These are phyloP conservation scores for Rachicladosporium sp. DNA, from an alignment of 2,329 filamentous ascomycete genomes.

Conservation along the genomic window DNA sequence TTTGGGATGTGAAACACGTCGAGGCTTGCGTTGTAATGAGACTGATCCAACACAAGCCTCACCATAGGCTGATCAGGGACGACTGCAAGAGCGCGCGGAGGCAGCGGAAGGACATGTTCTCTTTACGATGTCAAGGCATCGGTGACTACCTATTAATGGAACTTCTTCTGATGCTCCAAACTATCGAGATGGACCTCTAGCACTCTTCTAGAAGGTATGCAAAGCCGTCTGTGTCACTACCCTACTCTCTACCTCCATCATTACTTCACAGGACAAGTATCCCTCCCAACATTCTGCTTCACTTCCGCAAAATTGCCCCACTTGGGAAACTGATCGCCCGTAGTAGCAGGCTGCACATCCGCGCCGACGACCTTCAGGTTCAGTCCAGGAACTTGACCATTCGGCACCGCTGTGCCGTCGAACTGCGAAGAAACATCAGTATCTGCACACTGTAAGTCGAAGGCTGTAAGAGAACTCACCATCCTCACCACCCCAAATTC, in stretches of 20 bases:
- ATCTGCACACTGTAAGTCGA: not conserved
- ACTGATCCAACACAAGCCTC: too few species aligned
- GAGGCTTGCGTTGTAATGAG: too few species aligned
- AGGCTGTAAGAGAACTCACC: constrained; percentile 10
- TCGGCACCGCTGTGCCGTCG: constrained; percentile 24
- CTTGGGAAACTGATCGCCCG: constrained; percentile 24
- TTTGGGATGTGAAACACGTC: constrained; percentile 9
- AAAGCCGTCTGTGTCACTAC: too few species aligned
- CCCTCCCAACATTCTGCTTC: not conserved
- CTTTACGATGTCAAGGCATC: too few species aligned
- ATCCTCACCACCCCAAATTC: constrained; percentile 23
- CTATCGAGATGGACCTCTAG: too few species aligned
- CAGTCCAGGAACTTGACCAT: constrained; percentile 24
- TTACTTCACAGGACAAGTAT: too few species aligned
- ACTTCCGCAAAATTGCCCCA: constrained; percentile 19
- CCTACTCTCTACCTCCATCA: too few species aligned
- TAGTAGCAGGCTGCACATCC: constrained; percentile 25
- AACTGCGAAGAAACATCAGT: constrained; percentile 16
- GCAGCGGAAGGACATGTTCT: too few species aligned
- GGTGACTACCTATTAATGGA: too few species aligned
- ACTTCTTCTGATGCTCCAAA: too few species aligned
- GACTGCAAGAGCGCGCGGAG: too few species aligned
- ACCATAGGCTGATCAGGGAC: too few species aligned
- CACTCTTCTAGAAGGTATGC: constrained; percentile 6
- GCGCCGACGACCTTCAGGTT: constrained; percentile 28